Conservation (phyloP, 768 basidiomycete genomes). For the Tylopilus felleus region DNA sequence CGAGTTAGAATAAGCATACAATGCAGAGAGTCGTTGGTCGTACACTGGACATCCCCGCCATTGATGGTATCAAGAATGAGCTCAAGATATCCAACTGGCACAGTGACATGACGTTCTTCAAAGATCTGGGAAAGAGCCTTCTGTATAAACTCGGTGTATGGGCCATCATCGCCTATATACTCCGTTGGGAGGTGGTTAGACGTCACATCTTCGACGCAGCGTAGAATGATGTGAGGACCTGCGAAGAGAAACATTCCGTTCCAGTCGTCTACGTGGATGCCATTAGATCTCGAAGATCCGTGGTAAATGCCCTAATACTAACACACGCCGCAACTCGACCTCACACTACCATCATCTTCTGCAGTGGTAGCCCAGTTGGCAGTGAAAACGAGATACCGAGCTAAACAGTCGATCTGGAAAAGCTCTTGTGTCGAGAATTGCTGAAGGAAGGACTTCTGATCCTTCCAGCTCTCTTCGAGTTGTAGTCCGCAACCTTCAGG, state of each 20-base stretch:
- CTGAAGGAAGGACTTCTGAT: background rate
- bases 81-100: background rate
- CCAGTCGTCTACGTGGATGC: background rate
- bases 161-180: background rate
- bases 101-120: background rate
- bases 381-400: background rate
- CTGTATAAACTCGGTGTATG: background rate
- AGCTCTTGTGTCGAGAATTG: conserved; percentile 2
- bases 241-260: conserved; percentile 8
- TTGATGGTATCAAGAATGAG: conserved; percentile 1
- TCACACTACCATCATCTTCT: background rate
- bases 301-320: background rate
- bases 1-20: background rate
- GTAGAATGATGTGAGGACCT: conserved; percentile 7
- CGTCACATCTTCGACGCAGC: conserved; percentile 3
- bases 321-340: background rate
- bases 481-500: too few relatives aligned
- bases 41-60: conserved; percentile 2
- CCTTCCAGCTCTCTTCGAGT: background rate
- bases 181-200: background rate
- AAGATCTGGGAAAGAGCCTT: background rate
- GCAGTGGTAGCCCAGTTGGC: background rate
- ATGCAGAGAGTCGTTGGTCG: background rate
- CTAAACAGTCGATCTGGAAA: background rate
- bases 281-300: background rate